Evolutionary conservation across 345 rosid genomes (phyloP).

Genomic region (Camelina hispida): DNA sequence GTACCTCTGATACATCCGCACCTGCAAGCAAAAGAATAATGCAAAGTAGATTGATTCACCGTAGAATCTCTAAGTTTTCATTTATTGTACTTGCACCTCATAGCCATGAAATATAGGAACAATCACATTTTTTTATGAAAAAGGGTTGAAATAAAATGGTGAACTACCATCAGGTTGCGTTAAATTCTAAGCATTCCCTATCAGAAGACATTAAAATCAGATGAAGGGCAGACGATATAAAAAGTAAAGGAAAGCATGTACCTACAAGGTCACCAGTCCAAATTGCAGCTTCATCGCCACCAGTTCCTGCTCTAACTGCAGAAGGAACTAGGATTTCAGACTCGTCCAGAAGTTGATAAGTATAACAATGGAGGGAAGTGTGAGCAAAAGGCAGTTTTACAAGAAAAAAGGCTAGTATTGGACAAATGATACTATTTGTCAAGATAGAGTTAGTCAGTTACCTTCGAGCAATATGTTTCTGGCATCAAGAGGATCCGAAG

Average conservation of each 20-base stretch:
- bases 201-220: slow-evolving; percentile 28
- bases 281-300: slow-evolving; percentile 98
- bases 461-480: slow-evolving; percentile 99
- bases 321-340: slow-evolving; percentile 26
- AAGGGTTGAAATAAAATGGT: slow-evolving; percentile 4
- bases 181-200: not conserved
- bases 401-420: not conserved
- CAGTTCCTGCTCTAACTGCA: slow-evolving; percentile 98
- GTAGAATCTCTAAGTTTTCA: slow-evolving; percentile 17
- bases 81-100: not conserved
- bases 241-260: slow-evolving; percentile 71
- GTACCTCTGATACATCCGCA: slow-evolving; percentile 87
- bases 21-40: slow-evolving; percentile 51
- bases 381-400: not conserved
- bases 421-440: slow-evolving; percentile 10
- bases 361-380: slow-evolving; percentile 11
- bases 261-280: slow-evolving; percentile 99
- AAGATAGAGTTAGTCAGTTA: slow-evolving; percentile 38
- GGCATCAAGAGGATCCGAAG: slow-evolving; percentile 91
- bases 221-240: slow-evolving; percentile 31
- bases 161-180: not conserved
- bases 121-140: slow-evolving; percentile 4
- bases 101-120: slow-evolving; percentile 22
- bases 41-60: slow-evolving; percentile 16
- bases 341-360: not conserved